These are phyloP conservation scores for Salix arbutifolia DNA, from an alignment of 345 rosid species.

Conservation along the genomic window DNA sequence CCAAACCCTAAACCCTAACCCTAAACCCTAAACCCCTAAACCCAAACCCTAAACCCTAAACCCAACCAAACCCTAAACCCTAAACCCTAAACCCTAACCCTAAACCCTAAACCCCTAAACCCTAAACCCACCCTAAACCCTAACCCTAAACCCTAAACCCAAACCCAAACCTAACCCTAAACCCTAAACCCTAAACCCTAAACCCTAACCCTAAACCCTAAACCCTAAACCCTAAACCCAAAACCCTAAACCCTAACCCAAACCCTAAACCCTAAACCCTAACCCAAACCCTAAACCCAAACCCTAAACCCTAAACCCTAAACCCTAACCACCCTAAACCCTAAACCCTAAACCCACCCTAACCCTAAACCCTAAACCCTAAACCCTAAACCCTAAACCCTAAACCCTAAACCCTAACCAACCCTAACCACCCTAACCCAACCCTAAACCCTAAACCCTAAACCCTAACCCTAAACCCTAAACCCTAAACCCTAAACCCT, in stretches of 20 bases:
- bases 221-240: background rate
- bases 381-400: conserved; percentile 4
- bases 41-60: conserved; percentile 1
- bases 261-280: background rate
- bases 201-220: conserved; percentile 11
- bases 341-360: background rate
- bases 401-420: conserved; percentile 6
- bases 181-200: conserved; percentile 6
- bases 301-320: background rate
- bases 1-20: conserved; percentile 10
- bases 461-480: conserved; percentile 14
- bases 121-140: background rate
- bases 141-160: background rate
- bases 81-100: background rate
- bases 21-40: conserved; percentile 16
- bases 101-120: background rate
- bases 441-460: conserved; percentile 4
- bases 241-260: background rate
- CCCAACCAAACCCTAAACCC: background rate
- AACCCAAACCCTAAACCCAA: background rate
- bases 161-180: conserved; percentile 4
- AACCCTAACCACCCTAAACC: background rate
- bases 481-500: conserved; percentile 19
- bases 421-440: background rate
- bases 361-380: conserved; percentile 4